Evolutionary conservation across 2,329 filamentous ascomycete species (phyloP).

Genomic region (Scytalidium lignicola): DNA sequence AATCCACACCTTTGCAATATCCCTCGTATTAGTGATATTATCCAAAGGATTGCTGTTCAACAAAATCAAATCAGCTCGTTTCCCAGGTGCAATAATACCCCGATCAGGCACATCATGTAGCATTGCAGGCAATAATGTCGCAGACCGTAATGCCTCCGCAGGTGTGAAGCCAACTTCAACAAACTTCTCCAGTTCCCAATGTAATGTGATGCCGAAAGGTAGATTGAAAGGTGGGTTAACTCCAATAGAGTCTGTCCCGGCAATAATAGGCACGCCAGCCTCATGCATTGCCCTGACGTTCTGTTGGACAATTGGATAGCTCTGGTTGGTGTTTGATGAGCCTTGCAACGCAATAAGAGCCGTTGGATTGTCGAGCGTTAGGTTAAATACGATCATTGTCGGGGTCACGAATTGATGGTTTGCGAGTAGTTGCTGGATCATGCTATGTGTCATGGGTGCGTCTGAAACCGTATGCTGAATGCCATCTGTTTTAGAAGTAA

Average conservation of each 20-base stretch:
- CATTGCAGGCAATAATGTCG: slow-evolving; percentile 2
- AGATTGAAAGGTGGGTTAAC: not conserved
- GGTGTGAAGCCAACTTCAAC: slow-evolving; percentile 3
- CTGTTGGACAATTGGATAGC: not conserved
- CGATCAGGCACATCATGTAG: slow-evolving; percentile 4
- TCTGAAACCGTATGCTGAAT: slow-evolving; percentile 24
- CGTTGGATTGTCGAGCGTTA: not conserved
- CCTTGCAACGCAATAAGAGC: not conserved
- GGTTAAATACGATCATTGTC: slow-evolving; percentile 19
- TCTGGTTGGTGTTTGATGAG: not conserved
- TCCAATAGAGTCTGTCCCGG: slow-evolving; percentile 5
- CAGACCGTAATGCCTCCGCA: slow-evolving; percentile 2
- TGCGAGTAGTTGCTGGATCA: slow-evolving; percentile 12
- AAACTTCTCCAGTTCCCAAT: slow-evolving; percentile 3
- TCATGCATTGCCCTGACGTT: not conserved
- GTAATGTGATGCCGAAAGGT: slow-evolving; percentile 3
- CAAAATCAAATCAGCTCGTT: slow-evolving; percentile 4
- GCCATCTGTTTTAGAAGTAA: slow-evolving; percentile 15
- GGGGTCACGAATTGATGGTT: slow-evolving; percentile 18
- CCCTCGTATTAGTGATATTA: slow-evolving; percentile 4
- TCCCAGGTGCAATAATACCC: slow-evolving; percentile 3
- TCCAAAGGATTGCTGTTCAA: slow-evolving; percentile 4
- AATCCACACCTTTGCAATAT: slow-evolving; percentile 8
- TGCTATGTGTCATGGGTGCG: slow-evolving; percentile 9
- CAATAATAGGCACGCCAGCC: slow-evolving; percentile 5